Percentiles rank a stretch among this genome's conserved stretches.
phyloP scores from a whole-genome alignment of 2,329 filamentous ascomycete species.

The Aspergillus brunneoviolaceus region DNA sequence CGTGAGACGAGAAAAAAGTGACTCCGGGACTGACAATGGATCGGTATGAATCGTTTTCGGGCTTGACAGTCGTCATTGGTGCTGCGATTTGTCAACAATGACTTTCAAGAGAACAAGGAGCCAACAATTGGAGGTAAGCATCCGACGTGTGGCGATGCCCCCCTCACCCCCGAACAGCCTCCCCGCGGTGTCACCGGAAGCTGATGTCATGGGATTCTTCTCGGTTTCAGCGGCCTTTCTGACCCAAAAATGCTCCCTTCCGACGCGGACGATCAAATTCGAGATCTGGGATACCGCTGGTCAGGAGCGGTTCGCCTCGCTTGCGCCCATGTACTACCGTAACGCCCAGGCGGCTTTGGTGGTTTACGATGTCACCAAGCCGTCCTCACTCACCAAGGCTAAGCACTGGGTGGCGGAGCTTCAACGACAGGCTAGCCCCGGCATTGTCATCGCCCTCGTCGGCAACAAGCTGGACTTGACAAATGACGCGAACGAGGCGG shows the following conservation, averaged over 20 bases:
- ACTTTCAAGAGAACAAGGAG: constrained; percentile 99
- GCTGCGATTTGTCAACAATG: constrained; percentile 97
- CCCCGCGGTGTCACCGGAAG: constrained; percentile 1
- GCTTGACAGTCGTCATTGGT: constrained; percentile 81
- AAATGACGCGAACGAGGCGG: constrained; percentile 53
- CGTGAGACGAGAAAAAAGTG: constrained; percentile 19
- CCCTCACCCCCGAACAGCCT: not conserved
- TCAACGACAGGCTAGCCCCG: constrained; percentile 90
- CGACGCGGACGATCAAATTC: constrained; percentile 73
- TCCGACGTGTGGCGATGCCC: constrained; percentile 6
- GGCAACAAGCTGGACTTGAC: constrained; percentile 96
- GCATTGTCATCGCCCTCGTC: constrained; percentile 94
- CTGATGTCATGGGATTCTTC: constrained; percentile 16
- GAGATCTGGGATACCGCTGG: constrained; percentile 99
- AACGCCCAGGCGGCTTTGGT: constrained; percentile 97
- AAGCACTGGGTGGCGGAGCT: constrained; percentile 99
- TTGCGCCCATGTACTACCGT: constrained; percentile 99
- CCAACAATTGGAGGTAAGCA: constrained; percentile 89
- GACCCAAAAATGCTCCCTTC: constrained; percentile 97
- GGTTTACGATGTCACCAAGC: constrained; percentile 97
- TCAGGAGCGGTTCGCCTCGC: constrained; percentile 93
- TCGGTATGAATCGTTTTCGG: constrained; percentile 7
- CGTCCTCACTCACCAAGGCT: constrained; percentile 90
- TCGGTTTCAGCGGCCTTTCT: constrained; percentile 85
- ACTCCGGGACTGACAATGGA: constrained; percentile 21